These are phyloP conservation scores for Picea glauca DNA, from an alignment of 75 land plant genomes.

Conservation along the genomic window DNA sequence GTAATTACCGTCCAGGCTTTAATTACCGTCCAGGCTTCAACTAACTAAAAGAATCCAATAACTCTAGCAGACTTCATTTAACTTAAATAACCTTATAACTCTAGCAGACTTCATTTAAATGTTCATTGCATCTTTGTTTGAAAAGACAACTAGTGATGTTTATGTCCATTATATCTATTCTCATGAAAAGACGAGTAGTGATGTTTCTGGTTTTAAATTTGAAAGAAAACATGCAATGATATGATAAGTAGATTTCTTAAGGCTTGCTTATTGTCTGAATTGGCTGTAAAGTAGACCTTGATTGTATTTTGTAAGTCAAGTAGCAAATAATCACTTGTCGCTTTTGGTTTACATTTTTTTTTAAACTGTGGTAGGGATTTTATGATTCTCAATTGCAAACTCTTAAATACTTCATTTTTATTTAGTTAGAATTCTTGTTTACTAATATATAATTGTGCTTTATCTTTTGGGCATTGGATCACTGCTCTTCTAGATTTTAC, in stretches of 20 bases:
- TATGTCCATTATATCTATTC: background rate
- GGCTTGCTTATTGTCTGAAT: background rate
- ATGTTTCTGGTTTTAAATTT: background rate
- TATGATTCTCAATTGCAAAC: too few relatives aligned
- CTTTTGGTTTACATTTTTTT: too few relatives aligned
- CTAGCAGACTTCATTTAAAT: too few relatives aligned
- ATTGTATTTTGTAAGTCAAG: too few relatives aligned
- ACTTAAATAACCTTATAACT: too few relatives aligned
- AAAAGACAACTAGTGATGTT: background rate
- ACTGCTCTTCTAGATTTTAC: too few relatives aligned
- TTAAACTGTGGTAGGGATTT: too few relatives aligned
- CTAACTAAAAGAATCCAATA: constrained; percentile 2
- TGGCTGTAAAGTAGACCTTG: background rate
- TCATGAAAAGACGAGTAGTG: background rate
- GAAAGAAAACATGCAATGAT: background rate
- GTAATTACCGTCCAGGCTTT: constrained; percentile 3
- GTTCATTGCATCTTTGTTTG: background rate
- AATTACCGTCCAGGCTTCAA: constrained; percentile 2
- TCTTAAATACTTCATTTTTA: too few relatives aligned
- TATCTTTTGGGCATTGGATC: too few relatives aligned
- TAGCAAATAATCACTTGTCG: too few relatives aligned
- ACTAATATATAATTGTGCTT: too few relatives aligned
- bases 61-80: constrained; percentile 33
- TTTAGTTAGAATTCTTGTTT: too few relatives aligned
- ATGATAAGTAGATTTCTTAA: background rate